Evolutionary conservation across 495 filamentous ascomycete species (phyloP).

Genomic region (Apodospora peruviana): DNA sequence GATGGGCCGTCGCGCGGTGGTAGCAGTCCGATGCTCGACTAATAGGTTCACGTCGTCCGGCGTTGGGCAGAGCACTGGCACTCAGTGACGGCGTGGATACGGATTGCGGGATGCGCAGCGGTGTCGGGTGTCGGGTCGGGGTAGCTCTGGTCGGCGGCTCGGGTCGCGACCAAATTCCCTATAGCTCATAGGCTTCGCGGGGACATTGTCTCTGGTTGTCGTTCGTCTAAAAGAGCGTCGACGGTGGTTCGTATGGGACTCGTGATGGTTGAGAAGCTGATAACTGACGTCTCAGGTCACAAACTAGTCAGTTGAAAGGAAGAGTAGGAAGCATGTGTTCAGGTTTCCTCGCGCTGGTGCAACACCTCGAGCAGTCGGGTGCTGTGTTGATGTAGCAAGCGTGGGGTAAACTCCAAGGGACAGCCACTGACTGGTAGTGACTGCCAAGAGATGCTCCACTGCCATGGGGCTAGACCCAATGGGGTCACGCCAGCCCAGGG

Average conservation of each 20-base stretch:
- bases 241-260: background rate
- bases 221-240: slow-evolving; percentile 3
- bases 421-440: no score
- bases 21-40: no score
- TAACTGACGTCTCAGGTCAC: background rate
- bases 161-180: slow-evolving; percentile 11
- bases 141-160: slow-evolving; percentile 7
- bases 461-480: slow-evolving; percentile 8
- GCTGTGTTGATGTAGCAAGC: slow-evolving; percentile 15
- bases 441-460: background rate
- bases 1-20: slow-evolving; percentile 1
- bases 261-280: background rate
- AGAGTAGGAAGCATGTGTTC: slow-evolving; percentile 7
- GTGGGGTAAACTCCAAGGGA: no score
- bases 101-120: background rate
- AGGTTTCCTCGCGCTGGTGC: slow-evolving; percentile 4
- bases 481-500: slow-evolving; percentile 8
- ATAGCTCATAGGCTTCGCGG: slow-evolving; percentile 9
- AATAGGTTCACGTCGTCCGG: no score
- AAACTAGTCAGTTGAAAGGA: background rate
- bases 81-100: no score
- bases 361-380: no score
- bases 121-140: background rate
- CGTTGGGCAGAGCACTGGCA: no score
- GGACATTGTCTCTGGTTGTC: slow-evolving; percentile 13